Evolutionary conservation across 2,329 filamentous ascomycete species (phyloP).

Genomic region (Penicillium fuscoglaucum): DNA sequence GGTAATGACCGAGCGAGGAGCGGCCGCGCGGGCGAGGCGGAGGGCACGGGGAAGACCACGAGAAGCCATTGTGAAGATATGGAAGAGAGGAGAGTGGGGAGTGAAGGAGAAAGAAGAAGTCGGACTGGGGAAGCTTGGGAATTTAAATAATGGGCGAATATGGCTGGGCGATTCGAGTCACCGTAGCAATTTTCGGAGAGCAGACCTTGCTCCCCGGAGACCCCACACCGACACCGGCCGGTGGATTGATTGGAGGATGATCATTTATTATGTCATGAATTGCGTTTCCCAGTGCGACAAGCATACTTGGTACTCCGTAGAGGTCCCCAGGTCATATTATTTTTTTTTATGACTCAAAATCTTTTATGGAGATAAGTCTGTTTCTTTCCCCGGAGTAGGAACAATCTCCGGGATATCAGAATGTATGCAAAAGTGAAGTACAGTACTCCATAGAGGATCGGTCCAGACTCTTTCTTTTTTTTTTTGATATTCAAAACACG

Average conservation of each 20-base stretch:
- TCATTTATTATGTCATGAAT: constrained; percentile 6
- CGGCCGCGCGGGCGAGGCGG: constrained; percentile 59
- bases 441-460: background rate
- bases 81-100: constrained; percentile 17
- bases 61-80: constrained; percentile 47
- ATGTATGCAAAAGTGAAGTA: too few relatives aligned
- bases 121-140: constrained; percentile 19
- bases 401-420: background rate
- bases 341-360: too few relatives aligned
- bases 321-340: too few relatives aligned
- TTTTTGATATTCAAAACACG: background rate
- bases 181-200: constrained; percentile 24
- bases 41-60: constrained; percentile 57
- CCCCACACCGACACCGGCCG: constrained; percentile 20
- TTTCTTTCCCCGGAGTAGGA: constrained; percentile 3
- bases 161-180: constrained; percentile 18
- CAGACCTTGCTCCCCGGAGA: constrained; percentile 20
- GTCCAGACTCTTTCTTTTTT: background rate
- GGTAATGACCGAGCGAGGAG: constrained; percentile 58
- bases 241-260: constrained; percentile 14
- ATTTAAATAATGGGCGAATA: constrained; percentile 22
- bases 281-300: constrained; percentile 4
- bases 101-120: constrained; percentile 14
- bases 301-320: background rate
- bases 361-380: background rate